Base-by-base conservation (phyloP, 2,329 filamentous ascomycete genomes). In the Colletotrichum cordylinicola region DNA sequence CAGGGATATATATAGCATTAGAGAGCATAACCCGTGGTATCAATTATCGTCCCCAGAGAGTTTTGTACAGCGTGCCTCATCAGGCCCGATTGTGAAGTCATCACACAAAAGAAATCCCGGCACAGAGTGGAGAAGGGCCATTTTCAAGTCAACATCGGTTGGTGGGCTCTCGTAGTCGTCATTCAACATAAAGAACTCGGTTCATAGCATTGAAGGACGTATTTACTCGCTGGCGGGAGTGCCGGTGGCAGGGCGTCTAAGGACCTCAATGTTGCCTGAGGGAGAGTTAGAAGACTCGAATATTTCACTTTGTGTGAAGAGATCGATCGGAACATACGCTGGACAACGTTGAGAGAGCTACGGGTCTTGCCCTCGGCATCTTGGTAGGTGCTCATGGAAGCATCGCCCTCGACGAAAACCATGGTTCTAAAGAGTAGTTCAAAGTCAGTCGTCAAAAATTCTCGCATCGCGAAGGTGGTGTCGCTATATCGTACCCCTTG, bases 391-490 rank as follows among this genome's bases (percentile, higher is more conserved):
- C 86, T 89, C 87, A 96, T 92, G 79, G 87, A 87, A 77, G 93
- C 94, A 77, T 98, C 95, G 60, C 94, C 96, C 84, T 98, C 96
- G 66, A 98, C 88, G 82, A 92, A 95, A 77, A 99, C 89, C 67
- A 95, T 88, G 16, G 95, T 90, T 76, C 96, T 98, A 80, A 58
- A 8, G 21, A 39, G 9, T 21, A 70, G 33, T 48, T 33, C 2
- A 68, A 62, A 18, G 70, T 73, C 72, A 68, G 74, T 33, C 55
- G 18, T 9, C n/a, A 37, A 4, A 9, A 21, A 15, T 6, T 61
- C 52, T 52, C 37, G 18, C 65, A 27, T n/a, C 4, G 35, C 8
- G 24, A 21, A 66, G 35, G 9, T 10, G 31, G n/a, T 31, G 10
- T 33, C 13, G n/a, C 24, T 48, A 15, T 10, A 75, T 91, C 94